Conservation (phyloP, 2,329 filamentous ascomycete genomes). For the Hymenoscyphus repandus region DNA sequence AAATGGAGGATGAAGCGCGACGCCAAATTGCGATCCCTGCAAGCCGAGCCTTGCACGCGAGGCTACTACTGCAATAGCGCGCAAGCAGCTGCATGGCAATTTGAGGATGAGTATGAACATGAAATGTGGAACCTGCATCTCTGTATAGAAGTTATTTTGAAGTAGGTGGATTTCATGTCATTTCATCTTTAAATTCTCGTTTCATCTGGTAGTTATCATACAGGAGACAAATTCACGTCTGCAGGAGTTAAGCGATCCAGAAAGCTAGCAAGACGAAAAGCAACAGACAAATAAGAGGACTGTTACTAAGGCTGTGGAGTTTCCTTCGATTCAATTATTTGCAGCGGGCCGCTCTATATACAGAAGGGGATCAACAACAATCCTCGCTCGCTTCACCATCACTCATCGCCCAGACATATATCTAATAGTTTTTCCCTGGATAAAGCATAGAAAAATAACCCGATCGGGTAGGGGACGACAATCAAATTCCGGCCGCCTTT, state of each 20-base stretch:
- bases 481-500: conserved; percentile 1
- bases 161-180: too few species aligned
- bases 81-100: neutral
- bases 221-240: too few species aligned
- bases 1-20: neutral
- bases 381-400: neutral
- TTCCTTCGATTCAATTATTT: conserved; percentile 8
- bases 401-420: neutral
- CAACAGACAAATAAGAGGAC: neutral
- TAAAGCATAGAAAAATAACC: conserved; percentile 4
- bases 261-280: too few species aligned
- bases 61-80: neutral
- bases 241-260: too few species aligned
- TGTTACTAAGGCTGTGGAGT: neutral
- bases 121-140: too few species aligned
- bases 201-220: too few species aligned
- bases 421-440: conserved; percentile 5
- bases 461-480: neutral
- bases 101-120: neutral
- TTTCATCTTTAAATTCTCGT: too few species aligned
- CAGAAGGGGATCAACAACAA: conserved; percentile 8
- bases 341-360: conserved; percentile 11
- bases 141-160: too few species aligned
- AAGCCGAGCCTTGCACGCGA: neutral
- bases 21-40: neutral